These are phyloP conservation scores for Trypanosoma rangeli DNA, from an alignment of 208 protist species.

Conservation along the genomic window DNA sequence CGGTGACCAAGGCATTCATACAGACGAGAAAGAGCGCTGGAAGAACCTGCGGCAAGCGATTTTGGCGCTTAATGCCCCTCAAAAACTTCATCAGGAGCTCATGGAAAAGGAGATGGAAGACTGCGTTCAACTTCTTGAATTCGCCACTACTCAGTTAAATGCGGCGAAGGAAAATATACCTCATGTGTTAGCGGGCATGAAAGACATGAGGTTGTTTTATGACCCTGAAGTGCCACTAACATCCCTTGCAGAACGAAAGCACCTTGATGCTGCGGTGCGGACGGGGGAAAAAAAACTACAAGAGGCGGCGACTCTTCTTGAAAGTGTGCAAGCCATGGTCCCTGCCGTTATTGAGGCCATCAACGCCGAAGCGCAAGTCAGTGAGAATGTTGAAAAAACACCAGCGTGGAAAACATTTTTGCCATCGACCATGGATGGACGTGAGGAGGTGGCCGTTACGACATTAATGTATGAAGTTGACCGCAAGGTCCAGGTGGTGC, in stretches of 20 bases:
- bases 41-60: slow-evolving; percentile 21
- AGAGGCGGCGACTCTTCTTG: slow-evolving; percentile 9
- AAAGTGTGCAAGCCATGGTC: slow-evolving; percentile 9
- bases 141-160: slow-evolving; percentile 1
- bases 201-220: slow-evolving; percentile 23
- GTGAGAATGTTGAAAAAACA: slow-evolving; percentile 9
- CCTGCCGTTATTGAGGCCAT: slow-evolving; percentile 18
- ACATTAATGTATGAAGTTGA: slow-evolving; percentile 26
- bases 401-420: slow-evolving; percentile 13
- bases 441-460: not conserved
- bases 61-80: slow-evolving; percentile 16
- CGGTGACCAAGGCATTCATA: not conserved
- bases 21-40: slow-evolving; percentile 27
- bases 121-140: slow-evolving; percentile 11
- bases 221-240: slow-evolving; percentile 7
- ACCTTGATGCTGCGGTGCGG: slow-evolving; percentile 5
- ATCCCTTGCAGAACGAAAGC: slow-evolving; percentile 11
- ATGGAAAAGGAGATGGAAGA: slow-evolving; percentile 25
- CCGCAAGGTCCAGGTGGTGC: slow-evolving; percentile 25
- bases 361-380: slow-evolving; percentile 1
- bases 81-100: slow-evolving; percentile 19
- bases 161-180: slow-evolving; percentile 22
- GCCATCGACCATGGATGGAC: not conserved
- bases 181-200: slow-evolving; percentile 8
- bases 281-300: slow-evolving; percentile 21